These are phyloP conservation scores for Diplodia sapinea DNA, from an alignment of 2,329 filamentous ascomycete genomes.

Conservation along the genomic window DNA sequence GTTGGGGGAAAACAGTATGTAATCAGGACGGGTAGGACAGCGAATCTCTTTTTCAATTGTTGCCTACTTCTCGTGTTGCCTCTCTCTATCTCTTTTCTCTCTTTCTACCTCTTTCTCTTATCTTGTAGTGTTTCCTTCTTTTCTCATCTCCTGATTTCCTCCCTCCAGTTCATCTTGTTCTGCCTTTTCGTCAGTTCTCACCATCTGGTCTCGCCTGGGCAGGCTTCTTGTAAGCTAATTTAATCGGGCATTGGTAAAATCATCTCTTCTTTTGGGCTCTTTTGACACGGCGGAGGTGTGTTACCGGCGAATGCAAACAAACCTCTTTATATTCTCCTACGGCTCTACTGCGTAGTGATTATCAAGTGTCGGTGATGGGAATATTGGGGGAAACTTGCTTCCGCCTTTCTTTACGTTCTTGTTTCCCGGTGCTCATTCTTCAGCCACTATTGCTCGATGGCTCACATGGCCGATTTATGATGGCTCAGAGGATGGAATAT, in stretches of 20 bases:
- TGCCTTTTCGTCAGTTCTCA: background rate
- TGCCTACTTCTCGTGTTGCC: background rate
- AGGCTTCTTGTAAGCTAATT: slow-evolving; percentile 21
- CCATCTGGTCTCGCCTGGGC: background rate
- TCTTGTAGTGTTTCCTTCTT: background rate
- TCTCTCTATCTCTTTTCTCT: background rate
- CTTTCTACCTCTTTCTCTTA: background rate
- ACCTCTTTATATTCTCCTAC: background rate
- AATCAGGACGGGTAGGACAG: slow-evolving; percentile 13
- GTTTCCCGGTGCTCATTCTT: background rate
- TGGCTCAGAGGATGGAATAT: too few species aligned
- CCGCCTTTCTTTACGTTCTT: background rate
- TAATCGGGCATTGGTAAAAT: slow-evolving; percentile 27
- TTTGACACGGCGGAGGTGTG: background rate
- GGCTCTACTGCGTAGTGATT: background rate
- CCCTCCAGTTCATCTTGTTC: background rate
- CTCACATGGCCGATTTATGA: background rate
- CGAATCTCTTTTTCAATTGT: slow-evolving; percentile 6
- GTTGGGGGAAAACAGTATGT: slow-evolving; percentile 24
- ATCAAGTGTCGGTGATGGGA: background rate
- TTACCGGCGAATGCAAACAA: background rate
- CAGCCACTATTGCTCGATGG: background rate
- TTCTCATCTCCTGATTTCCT: background rate
- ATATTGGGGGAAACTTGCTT: background rate
- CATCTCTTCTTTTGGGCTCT: background rate